Conservation (phyloP, 495 filamentous ascomycete genomes). For the Penicillium salamii region DNA sequence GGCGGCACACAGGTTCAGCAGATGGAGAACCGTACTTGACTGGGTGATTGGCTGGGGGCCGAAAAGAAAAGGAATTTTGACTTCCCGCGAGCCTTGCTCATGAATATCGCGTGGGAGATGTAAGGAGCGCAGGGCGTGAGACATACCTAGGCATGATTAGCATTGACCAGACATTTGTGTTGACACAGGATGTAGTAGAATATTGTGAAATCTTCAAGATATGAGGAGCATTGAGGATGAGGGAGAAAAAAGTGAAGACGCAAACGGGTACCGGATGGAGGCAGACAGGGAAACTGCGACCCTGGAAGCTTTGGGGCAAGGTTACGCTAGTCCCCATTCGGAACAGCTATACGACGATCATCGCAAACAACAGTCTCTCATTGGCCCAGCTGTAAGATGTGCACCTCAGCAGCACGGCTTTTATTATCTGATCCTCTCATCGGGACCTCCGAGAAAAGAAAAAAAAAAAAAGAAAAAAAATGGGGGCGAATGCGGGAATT, state of each 20-base stretch:
- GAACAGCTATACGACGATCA: neutral
- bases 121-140: neutral
- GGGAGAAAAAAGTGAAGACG: neutral
- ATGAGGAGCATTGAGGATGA: no score
- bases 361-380: neutral
- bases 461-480: conserved; percentile 1
- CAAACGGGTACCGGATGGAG: neutral
- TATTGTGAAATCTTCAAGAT: no score
- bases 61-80: neutral
- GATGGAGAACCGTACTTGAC: neutral
- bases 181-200: no score
- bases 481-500: neutral
- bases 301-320: neutral
- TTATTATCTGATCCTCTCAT: conserved; percentile 8
- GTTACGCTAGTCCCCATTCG: neutral
- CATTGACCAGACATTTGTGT: no score
- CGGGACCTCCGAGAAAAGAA: neutral
- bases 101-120: neutral
- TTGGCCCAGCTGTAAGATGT: neutral
- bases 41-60: neutral
- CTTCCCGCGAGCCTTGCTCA: neutral
- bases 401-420: neutral
- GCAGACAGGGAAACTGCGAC: neutral
- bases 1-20: neutral
- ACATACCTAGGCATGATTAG: no score